Evolutionary conservation across 169 alveolate species (phyloP), one percentile per base, ranked within the genome.

Genomic region (Besnoitia besnoiti): DNA sequence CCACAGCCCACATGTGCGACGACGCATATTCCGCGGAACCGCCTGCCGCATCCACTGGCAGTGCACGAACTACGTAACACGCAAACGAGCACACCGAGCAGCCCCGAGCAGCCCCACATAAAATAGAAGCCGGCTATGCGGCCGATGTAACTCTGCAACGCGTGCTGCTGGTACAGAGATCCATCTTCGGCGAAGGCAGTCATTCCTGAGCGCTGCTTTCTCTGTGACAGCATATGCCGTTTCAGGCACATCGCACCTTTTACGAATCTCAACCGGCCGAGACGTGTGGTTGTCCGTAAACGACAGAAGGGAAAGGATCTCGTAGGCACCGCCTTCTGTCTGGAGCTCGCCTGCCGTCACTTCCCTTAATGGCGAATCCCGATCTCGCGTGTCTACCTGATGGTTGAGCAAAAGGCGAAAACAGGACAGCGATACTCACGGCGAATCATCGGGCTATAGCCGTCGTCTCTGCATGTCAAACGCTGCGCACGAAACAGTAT

Each of bases 271-370:
- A 19, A 95, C 90, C 3, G 93, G 91, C 42, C 95, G 94, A n/a
- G 95, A 92, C 55, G 96, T 93, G 90, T 91, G 93, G 88, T 93
- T 95, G 62, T 95, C 96, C 14, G 93, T 90, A 82, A 95, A 93
- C n/a, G 94, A 90, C 5, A 95, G 94, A 37, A 95, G 82, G 24
- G 90, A 94, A 85, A 95, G 93, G 35, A 95, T 93, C 82, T 95
- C 96, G 55, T 92, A 90, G 46, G 91, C 92, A 19, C 87, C 87
- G 8, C 96, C 96, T 30, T 95, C 93, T 16, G 89, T 82, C 50
- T 90, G 90, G 73, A 95, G 89, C 88, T 93, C 93, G n/a, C 88
- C 90, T 67, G 89, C 84, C 42, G 94, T 92, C 40, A 93, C 85
- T n/a, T 89, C 93, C n/a, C 93, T 82, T 0, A 95, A 91, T 30